A percentile compares a stretch with the other conserved stretches of the same genome.
Conservation (phyloP, 331 rosid species). For the Pyrus hybrid region DNA sequence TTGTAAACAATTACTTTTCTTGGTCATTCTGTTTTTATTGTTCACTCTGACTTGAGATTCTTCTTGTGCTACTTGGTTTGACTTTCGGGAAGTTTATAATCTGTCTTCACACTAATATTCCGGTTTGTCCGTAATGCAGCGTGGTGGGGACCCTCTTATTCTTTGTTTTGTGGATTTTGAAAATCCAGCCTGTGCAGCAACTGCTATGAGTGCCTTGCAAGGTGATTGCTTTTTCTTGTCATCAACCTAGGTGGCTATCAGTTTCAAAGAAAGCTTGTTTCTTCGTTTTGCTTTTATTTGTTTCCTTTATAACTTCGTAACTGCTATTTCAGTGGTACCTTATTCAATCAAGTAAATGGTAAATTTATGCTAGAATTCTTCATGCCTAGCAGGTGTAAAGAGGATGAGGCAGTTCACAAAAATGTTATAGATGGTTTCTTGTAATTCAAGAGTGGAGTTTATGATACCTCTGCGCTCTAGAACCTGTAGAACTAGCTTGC, state of each 20-base stretch:
- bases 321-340: background rate
- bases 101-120: constrained; percentile 9
- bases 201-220: constrained; percentile 88
- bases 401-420: background rate
- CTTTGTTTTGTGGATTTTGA: constrained; percentile 89
- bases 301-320: background rate
- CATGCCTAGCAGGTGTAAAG: background rate
- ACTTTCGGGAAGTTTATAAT: background rate
- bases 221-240: constrained; percentile 35
- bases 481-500: background rate
- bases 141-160: constrained; percentile 86
- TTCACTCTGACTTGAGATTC: background rate
- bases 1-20: constrained; percentile 5
- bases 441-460: background rate
- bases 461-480: background rate
- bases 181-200: constrained; percentile 79
- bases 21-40: background rate
- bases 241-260: background rate
- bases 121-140: constrained; percentile 38
- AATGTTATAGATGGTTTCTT: too few species aligned
- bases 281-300: too few species aligned
- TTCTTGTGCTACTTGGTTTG: background rate
- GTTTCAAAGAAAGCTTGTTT: background rate
- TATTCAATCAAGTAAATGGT: background rate
- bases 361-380: background rate